Evolutionary conservation across 257 asterid genomes (phyloP).

Genomic region (Misopates orontium): DNA sequence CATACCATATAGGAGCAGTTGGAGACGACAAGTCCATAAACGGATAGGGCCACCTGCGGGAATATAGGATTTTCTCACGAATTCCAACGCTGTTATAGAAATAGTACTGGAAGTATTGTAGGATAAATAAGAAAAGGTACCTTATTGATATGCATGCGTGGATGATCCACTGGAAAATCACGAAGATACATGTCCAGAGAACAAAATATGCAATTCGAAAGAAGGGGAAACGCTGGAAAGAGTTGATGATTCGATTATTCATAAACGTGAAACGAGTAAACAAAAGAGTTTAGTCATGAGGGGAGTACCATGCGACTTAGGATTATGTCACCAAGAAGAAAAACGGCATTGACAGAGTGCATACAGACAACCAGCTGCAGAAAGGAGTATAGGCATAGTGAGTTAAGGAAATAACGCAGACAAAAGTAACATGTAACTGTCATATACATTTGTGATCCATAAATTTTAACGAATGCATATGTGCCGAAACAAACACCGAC

Average conservation of each 20-base stretch:
- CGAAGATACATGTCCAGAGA: conserved; percentile 62
- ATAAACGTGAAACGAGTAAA: not conserved
- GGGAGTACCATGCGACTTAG: conserved; percentile 60
- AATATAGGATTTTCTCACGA: conserved; percentile 16
- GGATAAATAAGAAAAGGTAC: conserved; percentile 33
- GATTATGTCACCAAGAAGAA: conserved; percentile 65
- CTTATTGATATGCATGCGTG: conserved; percentile 64
- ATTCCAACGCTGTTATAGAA: not conserved
- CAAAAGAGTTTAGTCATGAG: conserved; percentile 4
- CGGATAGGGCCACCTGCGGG: conserved; percentile 75
- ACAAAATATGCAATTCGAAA: conserved; percentile 79
- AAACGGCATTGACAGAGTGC: conserved; percentile 74
- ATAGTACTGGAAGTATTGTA: not conserved
- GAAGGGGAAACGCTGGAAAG: conserved; percentile 80
- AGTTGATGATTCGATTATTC: conserved; percentile 26
- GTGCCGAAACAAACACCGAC: too few relatives aligned
- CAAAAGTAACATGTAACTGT: not conserved
- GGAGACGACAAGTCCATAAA: conserved; percentile 60
- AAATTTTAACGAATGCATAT: not conserved
- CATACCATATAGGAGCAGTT: conserved; percentile 75
- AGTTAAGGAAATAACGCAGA: not conserved
- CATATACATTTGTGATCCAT: not conserved
- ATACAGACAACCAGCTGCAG: conserved; percentile 59
- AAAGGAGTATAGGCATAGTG: conserved; percentile 14
- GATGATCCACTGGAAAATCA: conserved; percentile 81